A percentile compares a stretch with the other conserved stretches of the same genome.
These are phyloP conservation scores for Tricholoma saponaceum DNA, from an alignment of 768 basidiomycete genomes.

Conservation along the genomic window DNA sequence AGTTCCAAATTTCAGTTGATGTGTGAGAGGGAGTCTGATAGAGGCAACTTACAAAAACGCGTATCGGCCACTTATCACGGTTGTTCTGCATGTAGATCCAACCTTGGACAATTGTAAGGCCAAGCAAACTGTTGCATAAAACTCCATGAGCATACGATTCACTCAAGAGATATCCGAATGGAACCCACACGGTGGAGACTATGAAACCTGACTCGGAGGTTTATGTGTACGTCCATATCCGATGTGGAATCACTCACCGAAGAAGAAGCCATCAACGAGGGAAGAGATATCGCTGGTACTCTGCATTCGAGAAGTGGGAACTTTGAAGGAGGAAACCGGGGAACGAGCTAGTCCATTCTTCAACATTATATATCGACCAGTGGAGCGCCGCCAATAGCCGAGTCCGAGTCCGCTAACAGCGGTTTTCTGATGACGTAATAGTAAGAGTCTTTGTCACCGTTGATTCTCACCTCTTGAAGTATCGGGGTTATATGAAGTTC, in stretches of 20 bases:
- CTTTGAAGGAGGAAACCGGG: no score
- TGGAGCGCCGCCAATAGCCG: no score
- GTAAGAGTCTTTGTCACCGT: no score
- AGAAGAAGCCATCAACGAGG: not conserved
- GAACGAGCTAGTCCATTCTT: no score
- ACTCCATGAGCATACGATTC: not conserved
- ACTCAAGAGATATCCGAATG: not conserved
- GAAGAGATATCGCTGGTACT: not conserved
- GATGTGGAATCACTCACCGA: not conserved
- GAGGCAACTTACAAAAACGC: constrained; percentile 6
- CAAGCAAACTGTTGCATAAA: constrained; percentile 2
- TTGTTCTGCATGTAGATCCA: constrained; percentile 11
- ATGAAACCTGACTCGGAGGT: not conserved
- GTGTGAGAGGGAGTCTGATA: not conserved
- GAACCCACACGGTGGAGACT: constrained; percentile 6
- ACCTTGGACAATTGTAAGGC: constrained; percentile 8
- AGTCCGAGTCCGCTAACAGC: no score
- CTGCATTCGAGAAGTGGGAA: not conserved
- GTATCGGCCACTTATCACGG: constrained; percentile 3
- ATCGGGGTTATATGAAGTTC: no score
- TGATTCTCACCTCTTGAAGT: no score
- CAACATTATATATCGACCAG: no score
- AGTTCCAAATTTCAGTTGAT: not conserved
- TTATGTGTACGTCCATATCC: not conserved
- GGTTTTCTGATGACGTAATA: no score